Evolutionary conservation across 108 stramenopile species (phyloP), one percentile per base, ranked within the genome.

Genomic region (Craspedostauros australis): DNA sequence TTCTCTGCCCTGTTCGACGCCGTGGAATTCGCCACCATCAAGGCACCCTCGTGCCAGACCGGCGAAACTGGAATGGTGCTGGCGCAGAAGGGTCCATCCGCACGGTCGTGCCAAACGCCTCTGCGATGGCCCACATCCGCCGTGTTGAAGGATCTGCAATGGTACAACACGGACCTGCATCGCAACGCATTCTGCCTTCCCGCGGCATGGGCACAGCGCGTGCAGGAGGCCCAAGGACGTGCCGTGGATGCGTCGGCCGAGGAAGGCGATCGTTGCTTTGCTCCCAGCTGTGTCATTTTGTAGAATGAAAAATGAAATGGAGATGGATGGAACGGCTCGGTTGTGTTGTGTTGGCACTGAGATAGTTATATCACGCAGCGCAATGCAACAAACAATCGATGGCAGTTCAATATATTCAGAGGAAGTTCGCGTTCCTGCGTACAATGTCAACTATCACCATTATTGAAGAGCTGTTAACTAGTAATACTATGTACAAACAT

Each of bases 41-140:
- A 34, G 33, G 61, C 67, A 8, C 73, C 73, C 12, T 54, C 53
- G 8, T 44, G 31, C 21, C 38, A 37, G 18, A 44, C 31, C 8
- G 50, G 57, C 3, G 84, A 91, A 59, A 94, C 90, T 46, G 93
- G 93, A 5, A 88, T 91, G 56, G 53, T 91, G 11, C 41, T 94
- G 54, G 70, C 70, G 7, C 36, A 57, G 41, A 77, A 72, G 34
- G 70, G 62, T 8, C 2, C 33, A 14, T 21, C 26, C 34, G 44
- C n/a, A n/a, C 47, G 66, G 19, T 62, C 48, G 25, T 62, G 61
- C 21, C 34, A 49, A 42, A 8, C 20, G 7, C 54, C 68, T 19
- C 29, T 64, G 3, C 47, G 54, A 26, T 16, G n/a, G 16, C 40
- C 64, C 28, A 25, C 33, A 7, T 64, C n/a, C n/a, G n/a, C n/a